Conservation (phyloP, 1,284 basidiomycete species). For the Uromyces viciae-fabae region DNA sequence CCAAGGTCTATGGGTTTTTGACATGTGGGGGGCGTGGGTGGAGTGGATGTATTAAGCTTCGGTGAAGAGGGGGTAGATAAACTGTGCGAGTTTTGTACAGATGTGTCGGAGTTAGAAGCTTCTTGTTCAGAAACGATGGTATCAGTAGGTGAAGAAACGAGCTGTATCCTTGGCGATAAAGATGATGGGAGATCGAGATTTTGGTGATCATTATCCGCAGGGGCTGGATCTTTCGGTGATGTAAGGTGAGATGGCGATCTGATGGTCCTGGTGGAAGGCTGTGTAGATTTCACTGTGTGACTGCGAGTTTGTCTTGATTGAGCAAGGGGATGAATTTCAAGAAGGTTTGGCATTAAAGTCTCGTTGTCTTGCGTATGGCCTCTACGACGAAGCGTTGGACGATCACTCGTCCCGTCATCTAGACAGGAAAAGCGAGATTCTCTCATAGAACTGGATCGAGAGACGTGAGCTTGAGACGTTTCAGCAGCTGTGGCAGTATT, state of each 20-base stretch:
- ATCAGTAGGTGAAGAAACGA: neutral
- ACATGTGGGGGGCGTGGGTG: neutral
- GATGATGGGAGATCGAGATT: neutral
- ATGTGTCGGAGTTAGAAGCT: neutral
- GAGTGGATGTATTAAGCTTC: neutral
- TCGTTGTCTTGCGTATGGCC: constrained; percentile 11
- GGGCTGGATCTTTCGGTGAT: neutral
- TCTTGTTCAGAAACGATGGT: neutral
- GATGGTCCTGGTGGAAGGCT: neutral
- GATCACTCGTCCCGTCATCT: neutral
- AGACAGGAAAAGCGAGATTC: neutral
- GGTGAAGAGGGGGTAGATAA: neutral
- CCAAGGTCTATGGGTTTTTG: too few species aligned
- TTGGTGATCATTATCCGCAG: neutral
- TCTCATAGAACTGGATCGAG: constrained; percentile 22
- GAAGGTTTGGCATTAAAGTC: neutral
- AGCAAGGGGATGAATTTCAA: constrained; percentile 3
- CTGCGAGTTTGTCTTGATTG: neutral
- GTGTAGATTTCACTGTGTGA: neutral
- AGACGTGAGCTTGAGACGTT: neutral
- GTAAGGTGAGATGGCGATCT: too few species aligned
- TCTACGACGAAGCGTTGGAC: neutral
- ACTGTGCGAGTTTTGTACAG: neutral
- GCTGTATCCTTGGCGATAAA: constrained; percentile 13
- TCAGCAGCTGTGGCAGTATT: neutral